Evolutionary conservation across 2,329 filamentous ascomycete genomes (phyloP), one percentile per base, ranked within the genome.

Genomic region (Paraphoma sp.): DNA sequence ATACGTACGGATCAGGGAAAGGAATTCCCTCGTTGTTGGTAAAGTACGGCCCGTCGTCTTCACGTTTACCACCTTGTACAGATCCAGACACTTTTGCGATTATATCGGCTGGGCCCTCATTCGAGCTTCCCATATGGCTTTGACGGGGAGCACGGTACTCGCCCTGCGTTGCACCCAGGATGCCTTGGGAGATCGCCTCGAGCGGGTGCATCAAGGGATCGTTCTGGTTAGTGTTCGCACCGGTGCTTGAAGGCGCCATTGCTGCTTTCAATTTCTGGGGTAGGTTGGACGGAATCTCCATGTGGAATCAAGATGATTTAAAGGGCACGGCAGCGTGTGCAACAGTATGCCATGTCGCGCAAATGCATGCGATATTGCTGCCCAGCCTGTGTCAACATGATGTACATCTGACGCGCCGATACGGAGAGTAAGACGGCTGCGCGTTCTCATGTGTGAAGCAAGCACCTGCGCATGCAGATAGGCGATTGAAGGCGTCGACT

Each of bases 11-110:
- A 56, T 85, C 82, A 2, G 82, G 83, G 51, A 79, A 81, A 0
- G 82, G 83, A 41, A 81, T 80, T 42, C 79, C 83, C 56, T 86
- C 83, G 48, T 84, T 84, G 63, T 81, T 84, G 45, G 82, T 86
- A 63, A 84, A 84, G 68, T 84, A 85, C 0, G 78, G 64, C 0
- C 75, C 79, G 55, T 84, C 81, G 57, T 85, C 83, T 16, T 75
- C 75, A 12, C 81, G 72, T 64, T 81, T 83, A 6, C 82, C 81
- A 9, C 77, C 80, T 6, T 73, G 60, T 1, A 77, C 72, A 12
- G 78, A 72, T 11, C 83, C 82, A 1, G 82, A 80, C 1, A 85
- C 77, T 66, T 83, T 84, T 3, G 79, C 80, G 43, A 80, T 81
- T 40, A 84, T 82, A 57, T 81, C 80, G 17, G 80, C 81, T 9